Percentiles rank a stretch among this genome's conserved stretches.
These are phyloP conservation scores for Aspergillus sclerotialis DNA, from an alignment of 2,329 filamentous ascomycete genomes.

Conservation along the genomic window DNA sequence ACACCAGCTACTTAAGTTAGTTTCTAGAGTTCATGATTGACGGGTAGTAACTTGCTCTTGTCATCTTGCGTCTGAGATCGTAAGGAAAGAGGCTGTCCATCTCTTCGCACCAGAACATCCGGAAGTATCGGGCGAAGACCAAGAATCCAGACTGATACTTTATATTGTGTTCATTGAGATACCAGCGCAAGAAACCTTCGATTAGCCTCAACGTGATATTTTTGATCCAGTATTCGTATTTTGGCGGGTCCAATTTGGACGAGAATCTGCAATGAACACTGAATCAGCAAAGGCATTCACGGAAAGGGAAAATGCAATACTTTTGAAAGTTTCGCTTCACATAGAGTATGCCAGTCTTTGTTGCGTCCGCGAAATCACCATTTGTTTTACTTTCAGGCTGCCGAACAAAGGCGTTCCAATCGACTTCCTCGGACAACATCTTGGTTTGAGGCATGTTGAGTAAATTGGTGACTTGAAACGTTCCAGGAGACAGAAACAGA, in stretches of 20 bases:
- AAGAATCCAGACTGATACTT: slow-evolving; percentile 4
- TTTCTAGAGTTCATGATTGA: background rate
- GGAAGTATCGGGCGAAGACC: slow-evolving; percentile 8
- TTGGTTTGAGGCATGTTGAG: slow-evolving; percentile 1
- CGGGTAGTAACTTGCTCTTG: slow-evolving; percentile 3
- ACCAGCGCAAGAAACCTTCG: background rate
- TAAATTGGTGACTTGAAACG: background rate
- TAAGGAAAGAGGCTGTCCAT: slow-evolving; percentile 9
- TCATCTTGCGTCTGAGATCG: slow-evolving; percentile 7
- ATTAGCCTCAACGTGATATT: background rate
- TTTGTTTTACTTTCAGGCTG: slow-evolving; percentile 1
- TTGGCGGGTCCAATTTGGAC: background rate
- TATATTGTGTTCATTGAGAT: background rate
- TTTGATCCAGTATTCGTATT: background rate
- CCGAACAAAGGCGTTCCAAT: background rate
- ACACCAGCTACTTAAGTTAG: slow-evolving; percentile 9
- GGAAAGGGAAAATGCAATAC: background rate
- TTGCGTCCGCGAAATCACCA: background rate
- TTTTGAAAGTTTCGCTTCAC: background rate
- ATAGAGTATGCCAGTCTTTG: background rate
- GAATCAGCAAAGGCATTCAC: slow-evolving; percentile 1
- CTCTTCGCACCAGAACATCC: slow-evolving; percentile 10
- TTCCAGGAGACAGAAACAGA: slow-evolving; percentile 1
- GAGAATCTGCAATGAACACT: background rate
- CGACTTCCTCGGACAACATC: background rate